Evolutionary conservation across 2,329 filamentous ascomycete genomes (phyloP), one percentile per base, ranked within the genome.

Genomic region (Monilinia laxa): DNA sequence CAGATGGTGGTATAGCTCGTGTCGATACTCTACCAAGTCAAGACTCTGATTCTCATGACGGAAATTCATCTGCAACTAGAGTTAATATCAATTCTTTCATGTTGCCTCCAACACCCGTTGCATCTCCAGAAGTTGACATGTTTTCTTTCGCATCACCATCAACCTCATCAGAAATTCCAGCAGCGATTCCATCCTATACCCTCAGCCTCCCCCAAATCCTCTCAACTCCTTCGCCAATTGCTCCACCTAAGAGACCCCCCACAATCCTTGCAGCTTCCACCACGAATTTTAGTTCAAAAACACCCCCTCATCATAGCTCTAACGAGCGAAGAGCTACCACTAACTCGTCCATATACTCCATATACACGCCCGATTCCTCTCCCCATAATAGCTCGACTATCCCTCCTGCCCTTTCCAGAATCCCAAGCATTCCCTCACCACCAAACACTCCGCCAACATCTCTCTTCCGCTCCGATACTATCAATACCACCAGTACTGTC

Each of bases 171-270:
- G 6, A 35, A 20, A 38, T 7, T 35, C n/a, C 47, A 62, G 6
- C 20, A 25, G 51, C 14, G 31, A 0, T 20, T 40, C n/a, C n/a
- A 40, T 14, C 20, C 9, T 62, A 62, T 40, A 52, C 31, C 10
- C 31, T 51, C 3, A 20, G 25, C 4, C 45, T 62, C 2, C 58
- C 58, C 23, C 2, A 9, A 25, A 62, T 62, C n/a, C 51, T 62
- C 58, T 62, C 58, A 38, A 38, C 58, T 16, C 31, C 45, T 25
- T 62, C 58, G 4, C 45, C 58, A 51, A 62, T 62, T 2, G 31
- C 28, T 25, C 58, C 45, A 25, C 28, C 14, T 51, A 25, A 51
- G 20, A 2, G 25, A 20, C 20, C 28, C 6, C 25, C 45, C 45
- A 25, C 31, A 23, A 18, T 16, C 4, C 31, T n/a, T 7, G 58